Conservation (phyloP, 768 basidiomycete genomes). For the Calocybe cyanea region DNA sequence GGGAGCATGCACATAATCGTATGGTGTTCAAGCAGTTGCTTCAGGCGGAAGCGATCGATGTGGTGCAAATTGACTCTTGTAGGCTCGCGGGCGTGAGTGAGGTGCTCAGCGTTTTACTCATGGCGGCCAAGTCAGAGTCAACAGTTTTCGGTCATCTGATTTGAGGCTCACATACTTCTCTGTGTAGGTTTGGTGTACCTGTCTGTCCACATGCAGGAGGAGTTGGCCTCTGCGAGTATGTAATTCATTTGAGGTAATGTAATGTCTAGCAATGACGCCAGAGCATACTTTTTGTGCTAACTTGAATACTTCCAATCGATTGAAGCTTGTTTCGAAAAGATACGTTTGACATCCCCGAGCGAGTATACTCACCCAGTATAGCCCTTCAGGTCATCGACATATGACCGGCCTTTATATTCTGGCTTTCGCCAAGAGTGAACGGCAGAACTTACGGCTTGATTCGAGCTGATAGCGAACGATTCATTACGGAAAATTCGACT, state of each 20-base stretch:
- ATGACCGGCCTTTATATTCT: too few species aligned
- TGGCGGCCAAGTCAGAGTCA: conserved; percentile 71
- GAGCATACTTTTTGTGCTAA: too few species aligned
- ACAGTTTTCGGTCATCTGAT: not conserved
- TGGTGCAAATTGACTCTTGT: conserved; percentile 93
- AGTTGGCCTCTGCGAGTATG: conserved; percentile 90
- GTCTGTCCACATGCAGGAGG: conserved; percentile 96
- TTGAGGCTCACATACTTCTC: not conserved
- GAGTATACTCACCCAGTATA: too few species aligned
- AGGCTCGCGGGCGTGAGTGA: conserved; percentile 92
- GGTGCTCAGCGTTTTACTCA: conserved; percentile 83
- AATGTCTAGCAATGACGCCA: too few species aligned
- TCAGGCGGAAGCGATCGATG: conserved; percentile 89
- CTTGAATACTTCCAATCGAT: too few species aligned
- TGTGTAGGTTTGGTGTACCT: conserved; percentile 66
- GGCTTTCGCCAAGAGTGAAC: too few species aligned
- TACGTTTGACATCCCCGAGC: too few species aligned
- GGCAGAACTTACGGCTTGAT: too few species aligned
- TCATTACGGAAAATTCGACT: too few species aligned
- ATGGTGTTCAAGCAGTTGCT: conserved; percentile 96
- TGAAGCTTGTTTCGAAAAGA: too few species aligned
- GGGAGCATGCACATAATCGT: conserved; percentile 92
- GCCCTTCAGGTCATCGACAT: too few species aligned
- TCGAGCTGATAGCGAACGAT: too few species aligned
- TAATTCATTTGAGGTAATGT: conserved; percentile 69